Base-by-base conservation (phyloP, 176 grass and related monocot species). In the Musa acuminata region DNA sequence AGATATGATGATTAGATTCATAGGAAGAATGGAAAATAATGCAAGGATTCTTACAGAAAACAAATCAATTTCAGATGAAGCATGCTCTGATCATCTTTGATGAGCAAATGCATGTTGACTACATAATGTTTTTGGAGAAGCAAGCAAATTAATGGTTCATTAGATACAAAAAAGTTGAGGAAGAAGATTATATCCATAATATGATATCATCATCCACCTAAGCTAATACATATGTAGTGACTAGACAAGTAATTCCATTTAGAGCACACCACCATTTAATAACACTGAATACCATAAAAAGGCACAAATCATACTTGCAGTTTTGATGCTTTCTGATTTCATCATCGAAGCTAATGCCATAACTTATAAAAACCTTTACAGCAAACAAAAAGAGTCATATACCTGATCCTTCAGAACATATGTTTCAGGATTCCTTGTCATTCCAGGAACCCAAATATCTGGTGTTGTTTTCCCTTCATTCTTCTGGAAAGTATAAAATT, bases 361-460 rank as follows among this genome's bases (percentile, higher is more conserved):
- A 4, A 4, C 2, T 2, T 17, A 58, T 17, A 58, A 17, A n/a
- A 49, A 14, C 1, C 24, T n/a, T 69, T 49, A 25, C 23, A 73
- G 22, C 26, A 55, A 25, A 26, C 0, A 8, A 16, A 25, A 73
- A 73, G 55, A 25, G 1, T 55, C 0, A 13, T 27, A 69, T 75
- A 98, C 95, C 95, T 94, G 90, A 88, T 98, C 90, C 80, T 84
- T 94, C 76, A 98, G 80, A 77, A 98, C 84, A 89, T 98, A 98
- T 25, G 81, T 86, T 9, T 98, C 95, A 20, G 89, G 92, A 79
- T 98, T 91, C 80, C 95, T 89, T 55, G 82, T 83, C 90, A 89
- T 94, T 80, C 95, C 87, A 78, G 90, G 85, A 70, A 67, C 52
- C 94, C 87, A 91, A 1, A 72, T 57, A 9, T 64, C 77, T 79